Base-by-base conservation (phyloP, 1,284 basidiomycete genomes). In the Mycena sp. region DNA sequence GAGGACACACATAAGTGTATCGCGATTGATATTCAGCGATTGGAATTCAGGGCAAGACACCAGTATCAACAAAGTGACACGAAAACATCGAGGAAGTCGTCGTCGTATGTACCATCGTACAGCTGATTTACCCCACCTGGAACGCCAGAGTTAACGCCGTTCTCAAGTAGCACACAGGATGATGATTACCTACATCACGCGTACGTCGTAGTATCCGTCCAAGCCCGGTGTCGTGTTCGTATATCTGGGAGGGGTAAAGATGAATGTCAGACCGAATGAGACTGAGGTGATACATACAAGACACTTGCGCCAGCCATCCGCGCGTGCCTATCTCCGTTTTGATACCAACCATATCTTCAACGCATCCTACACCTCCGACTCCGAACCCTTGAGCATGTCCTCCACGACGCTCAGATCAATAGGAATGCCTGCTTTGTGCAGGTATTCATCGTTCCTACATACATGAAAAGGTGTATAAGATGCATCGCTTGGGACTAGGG, bases 371-470 rank as follows among this genome's bases (percentile, higher is more conserved):
- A 21, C 49, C 17, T 41, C 37, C 26, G 43, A 30, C 35, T 28
- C 25, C 21, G 40, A 29, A 45, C 46, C 21, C 26, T 44, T 9
- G n/a, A 68, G 52, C 61, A 68, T 54, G 26, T 66, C 51, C 7
- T 66, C 67, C 12, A 68, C 50, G 32, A 68, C 19, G 14, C 37
- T 30, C 1, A 53, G 9, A 35, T 68, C 67, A n/a, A 65, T 51
- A 9, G 64, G 64, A 35, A 68, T 63, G 16, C 38, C 61, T 19
- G 61, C 58, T 11, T 54, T 48, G 11, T 43, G 57, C 46, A 68
- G 49, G 38, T 68, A 68, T 12, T 68, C 67, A 35, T 68, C 67
- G 49, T 68, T 68, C 67, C 67, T 65, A 40, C 6, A n/a, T 25
- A 4, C 10, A 28, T 41, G 19, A 9, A 11, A 19, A n/a, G n/a